Evolutionary conservation across 192 early-diverging fungal species (phyloP).

Genomic region (Thamnidium elegans): DNA sequence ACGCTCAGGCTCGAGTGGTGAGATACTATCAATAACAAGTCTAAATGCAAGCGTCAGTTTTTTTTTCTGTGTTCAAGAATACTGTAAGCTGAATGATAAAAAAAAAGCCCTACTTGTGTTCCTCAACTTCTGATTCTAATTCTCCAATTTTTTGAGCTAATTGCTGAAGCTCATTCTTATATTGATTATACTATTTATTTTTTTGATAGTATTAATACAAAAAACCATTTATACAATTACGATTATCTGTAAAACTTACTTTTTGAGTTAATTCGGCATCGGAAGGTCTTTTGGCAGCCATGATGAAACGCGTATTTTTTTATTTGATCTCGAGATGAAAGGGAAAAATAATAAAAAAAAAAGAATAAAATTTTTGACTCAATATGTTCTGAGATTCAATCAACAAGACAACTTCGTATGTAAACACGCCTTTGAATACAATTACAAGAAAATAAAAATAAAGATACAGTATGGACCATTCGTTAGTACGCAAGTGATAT

Average conservation of each 20-base stretch:
- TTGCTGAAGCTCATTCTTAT: conserved; percentile 78
- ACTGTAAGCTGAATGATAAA: neutral
- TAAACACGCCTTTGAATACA: no score
- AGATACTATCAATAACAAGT: conserved; percentile 92
- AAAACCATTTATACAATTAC: neutral
- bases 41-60: conserved; percentile 32
- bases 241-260: neutral
- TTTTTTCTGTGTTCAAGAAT: neutral
- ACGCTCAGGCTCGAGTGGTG: conserved; percentile 72
- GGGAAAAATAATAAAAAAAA: neutral
- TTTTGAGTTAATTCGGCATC: conserved; percentile 25
- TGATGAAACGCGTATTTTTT: conserved; percentile 1
- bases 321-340: neutral
- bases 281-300: conserved; percentile 13
- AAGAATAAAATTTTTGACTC: neutral
- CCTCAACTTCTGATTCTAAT: conserved; percentile 88
- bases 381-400: neutral
- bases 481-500: no score
- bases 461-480: no score
- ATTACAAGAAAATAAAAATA: no score
- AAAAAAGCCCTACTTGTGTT: conserved; percentile 70
- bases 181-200: conserved; percentile 49
- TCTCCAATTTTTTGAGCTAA: conserved; percentile 92
- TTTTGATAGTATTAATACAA: neutral
- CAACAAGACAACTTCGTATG: neutral